Conservation (phyloP, 1,139 yeast species). For the Lizanozyma gosingica region DNA sequence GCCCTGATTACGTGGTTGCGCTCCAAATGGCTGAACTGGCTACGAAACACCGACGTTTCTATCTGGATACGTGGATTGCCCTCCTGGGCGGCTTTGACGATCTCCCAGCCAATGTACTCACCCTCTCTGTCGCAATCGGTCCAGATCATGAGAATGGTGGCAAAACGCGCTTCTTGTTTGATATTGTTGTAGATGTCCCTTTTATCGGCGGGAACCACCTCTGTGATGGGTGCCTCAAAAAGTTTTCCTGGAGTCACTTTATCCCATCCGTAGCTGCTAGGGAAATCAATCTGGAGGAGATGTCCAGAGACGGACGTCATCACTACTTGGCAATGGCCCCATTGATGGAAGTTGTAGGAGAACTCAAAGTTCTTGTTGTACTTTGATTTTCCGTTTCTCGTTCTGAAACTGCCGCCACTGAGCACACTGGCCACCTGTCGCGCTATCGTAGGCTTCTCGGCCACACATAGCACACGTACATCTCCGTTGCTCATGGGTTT, state of each 20-base stretch:
- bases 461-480: conserved; percentile 69
- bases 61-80: conserved; percentile 42
- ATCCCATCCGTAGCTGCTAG: conserved; percentile 60
- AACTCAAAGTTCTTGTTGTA: conserved; percentile 80
- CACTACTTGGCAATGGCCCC: conserved; percentile 68
- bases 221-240: conserved; percentile 56
- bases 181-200: conserved; percentile 62
- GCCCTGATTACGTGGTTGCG: conserved; percentile 65
- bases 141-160: conserved; percentile 80
- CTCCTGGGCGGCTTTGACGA: conserved; percentile 55
- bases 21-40: conserved; percentile 83
- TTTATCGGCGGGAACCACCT: conserved; percentile 28
- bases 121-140: conserved; percentile 99
- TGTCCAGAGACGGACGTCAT: conserved; percentile 95
- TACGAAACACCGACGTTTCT: conserved; percentile 52
- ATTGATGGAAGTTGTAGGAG: conserved; percentile 44
- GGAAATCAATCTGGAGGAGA: conserved; percentile 57
- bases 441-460: conserved; percentile 95
- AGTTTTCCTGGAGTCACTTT: conserved; percentile 56
- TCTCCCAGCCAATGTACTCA: conserved; percentile 88
- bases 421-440: conserved; percentile 71
- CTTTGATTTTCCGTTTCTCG: conserved; percentile 45
- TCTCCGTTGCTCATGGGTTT: not conserved
- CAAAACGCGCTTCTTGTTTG: conserved; percentile 48
- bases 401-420: conserved; percentile 56